Percentiles rank a stretch among this genome's conserved stretches.
phyloP scores from a whole-genome alignment of 2,329 filamentous ascomycete species.

The Drechslerella dactyloides region DNA sequence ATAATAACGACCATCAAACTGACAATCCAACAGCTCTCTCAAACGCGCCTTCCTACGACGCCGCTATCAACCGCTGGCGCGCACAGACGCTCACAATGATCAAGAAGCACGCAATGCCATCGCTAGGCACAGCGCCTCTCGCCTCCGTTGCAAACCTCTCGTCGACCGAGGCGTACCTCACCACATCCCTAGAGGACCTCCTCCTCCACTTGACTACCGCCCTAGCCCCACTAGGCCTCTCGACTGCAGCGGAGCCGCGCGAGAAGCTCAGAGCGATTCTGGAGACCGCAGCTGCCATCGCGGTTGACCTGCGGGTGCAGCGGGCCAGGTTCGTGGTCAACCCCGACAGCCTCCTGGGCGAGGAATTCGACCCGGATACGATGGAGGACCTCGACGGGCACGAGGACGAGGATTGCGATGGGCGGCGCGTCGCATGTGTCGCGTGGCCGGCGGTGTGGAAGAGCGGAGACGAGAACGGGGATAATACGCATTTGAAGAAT shows the following conservation, averaged over 20 bases:
- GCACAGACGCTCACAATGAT: slow-evolving; percentile 48
- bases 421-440: slow-evolving; percentile 42
- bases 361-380: slow-evolving; percentile 40
- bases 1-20: neutral
- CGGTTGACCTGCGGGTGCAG: slow-evolving; percentile 44
- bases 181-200: slow-evolving; percentile 42
- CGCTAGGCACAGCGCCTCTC: slow-evolving; percentile 22
- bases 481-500: slow-evolving; percentile 49
- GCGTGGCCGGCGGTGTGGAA: slow-evolving; percentile 50
- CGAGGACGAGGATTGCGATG: slow-evolving; percentile 44
- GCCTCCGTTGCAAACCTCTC: slow-evolving; percentile 21
- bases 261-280: slow-evolving; percentile 43
- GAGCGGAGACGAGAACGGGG: slow-evolving; percentile 49
- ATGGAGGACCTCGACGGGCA: slow-evolving; percentile 48
- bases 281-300: slow-evolving; percentile 36
- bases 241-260: slow-evolving; percentile 37
- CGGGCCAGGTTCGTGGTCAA: slow-evolving; percentile 35
- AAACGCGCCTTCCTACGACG: slow-evolving; percentile 37
- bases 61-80: slow-evolving; percentile 50
- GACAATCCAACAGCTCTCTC: slow-evolving; percentile 28
- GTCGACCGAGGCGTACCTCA: slow-evolving; percentile 31
- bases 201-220: slow-evolving; percentile 38
- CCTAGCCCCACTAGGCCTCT: slow-evolving; percentile 40
- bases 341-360: slow-evolving; percentile 31
- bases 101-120: slow-evolving; percentile 45